Base-by-base conservation (phyloP, 202 grass and related monocot species). In the Panicum virgatum region DNA sequence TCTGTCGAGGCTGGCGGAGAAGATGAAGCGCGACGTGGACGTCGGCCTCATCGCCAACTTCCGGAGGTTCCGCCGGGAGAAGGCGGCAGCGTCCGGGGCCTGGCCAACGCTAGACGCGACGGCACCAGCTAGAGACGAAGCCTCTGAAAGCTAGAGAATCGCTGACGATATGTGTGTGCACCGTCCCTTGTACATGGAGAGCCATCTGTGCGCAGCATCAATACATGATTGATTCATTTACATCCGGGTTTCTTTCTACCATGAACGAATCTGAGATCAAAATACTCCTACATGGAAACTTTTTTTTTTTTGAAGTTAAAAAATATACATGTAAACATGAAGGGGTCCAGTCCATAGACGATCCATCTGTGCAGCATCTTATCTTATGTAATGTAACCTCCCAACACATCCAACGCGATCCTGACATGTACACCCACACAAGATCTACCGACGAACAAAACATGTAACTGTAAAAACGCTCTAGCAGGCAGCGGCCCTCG, bases 11-110 rank as follows among this genome's bases (percentile, higher is more conserved):
- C 72, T 94, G 42, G 92, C 86, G 14, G 89, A 89, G 77, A 94
- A 78, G 81, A 92, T 92, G 92, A 94, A 92, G 77, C 75, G 69
- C 65, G 92, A 94, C 56, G 92, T 94, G 2, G 74, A 94, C 82
- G 84, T 91, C 64, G 39, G 86, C 51, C 73, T 92, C 79, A 22
- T 87, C 82, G 76, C 89, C 38, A 89, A 94, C 80, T 94, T 92
- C 84, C 72, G 37, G 67, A 80, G 8, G 66, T 94, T 89, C n/a
- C 83, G 69, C 34, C 72, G 44, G 76, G 89, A 94, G 81, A 89
- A 92, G 72, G 78, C 66, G 0, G 73, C 80, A 3, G 44, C 80
- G 18, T 64, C 62, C 27, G 51, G 64, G 40, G 47, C 53, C 34
- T 60, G 76, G 37, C 66, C n/a, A 80, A 58, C 67, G 52, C 73